phyloP scores from a whole-genome alignment of 441 rosid genomes.

The Adansonia gregorii region DNA sequence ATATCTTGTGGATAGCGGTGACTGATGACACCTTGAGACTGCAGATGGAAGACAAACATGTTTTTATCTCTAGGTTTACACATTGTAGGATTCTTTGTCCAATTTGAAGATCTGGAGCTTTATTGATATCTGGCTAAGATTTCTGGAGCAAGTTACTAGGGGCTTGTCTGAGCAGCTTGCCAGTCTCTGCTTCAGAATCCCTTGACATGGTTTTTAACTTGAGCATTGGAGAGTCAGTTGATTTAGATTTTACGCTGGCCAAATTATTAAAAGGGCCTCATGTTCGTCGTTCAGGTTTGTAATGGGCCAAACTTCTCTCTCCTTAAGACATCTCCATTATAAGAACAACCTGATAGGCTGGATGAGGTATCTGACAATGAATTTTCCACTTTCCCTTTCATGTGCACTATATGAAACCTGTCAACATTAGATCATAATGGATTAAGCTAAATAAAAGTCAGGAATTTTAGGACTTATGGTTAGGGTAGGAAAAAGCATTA shows the following conservation, averaged over 20 bases:
- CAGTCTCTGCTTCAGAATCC: background rate
- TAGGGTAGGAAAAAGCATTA: background rate
- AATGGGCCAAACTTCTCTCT: background rate
- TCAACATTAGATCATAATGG: background rate
- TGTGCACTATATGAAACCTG: background rate
- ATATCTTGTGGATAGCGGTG: background rate
- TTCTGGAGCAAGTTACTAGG: background rate
- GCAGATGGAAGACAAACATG: background rate
- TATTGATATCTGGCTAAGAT: constrained; percentile 7
- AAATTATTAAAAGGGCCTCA: background rate
- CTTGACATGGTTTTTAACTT: constrained; percentile 7
- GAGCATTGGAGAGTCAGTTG: background rate
- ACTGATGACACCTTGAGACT: background rate
- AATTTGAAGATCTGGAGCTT: background rate
- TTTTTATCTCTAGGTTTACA: background rate
- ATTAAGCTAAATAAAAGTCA: background rate
- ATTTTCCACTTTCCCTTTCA: background rate
- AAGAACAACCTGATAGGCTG: background rate
- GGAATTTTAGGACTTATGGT: background rate
- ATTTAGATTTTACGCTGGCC: background rate
- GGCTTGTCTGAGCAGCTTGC: constrained; percentile 5
- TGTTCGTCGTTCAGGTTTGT: constrained; percentile 12
- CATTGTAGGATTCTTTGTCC: background rate
- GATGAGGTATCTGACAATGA: background rate
- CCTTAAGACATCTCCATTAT: background rate